These are phyloP conservation scores for Neobulgaria alba DNA, from an alignment of 2,329 filamentous ascomycete genomes.

Conservation along the genomic window DNA sequence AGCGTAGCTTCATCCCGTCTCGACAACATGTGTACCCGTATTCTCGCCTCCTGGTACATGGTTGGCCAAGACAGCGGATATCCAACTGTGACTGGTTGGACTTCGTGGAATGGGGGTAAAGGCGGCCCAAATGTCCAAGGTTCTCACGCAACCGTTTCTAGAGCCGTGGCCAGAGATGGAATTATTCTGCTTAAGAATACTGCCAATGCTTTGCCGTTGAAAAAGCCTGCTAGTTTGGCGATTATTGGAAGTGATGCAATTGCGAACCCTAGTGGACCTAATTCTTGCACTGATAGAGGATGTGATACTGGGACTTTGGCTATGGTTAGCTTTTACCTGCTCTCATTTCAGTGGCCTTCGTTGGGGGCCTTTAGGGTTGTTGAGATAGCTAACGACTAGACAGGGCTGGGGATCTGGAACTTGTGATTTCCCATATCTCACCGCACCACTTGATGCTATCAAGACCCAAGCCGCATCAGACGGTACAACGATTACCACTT, in stretches of 20 bases:
- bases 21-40: constrained; percentile 58
- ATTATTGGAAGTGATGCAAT: constrained; percentile 56
- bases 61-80: constrained; percentile 39
- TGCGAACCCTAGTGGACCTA: constrained; percentile 52
- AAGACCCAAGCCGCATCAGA: constrained; percentile 45
- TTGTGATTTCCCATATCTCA: constrained; percentile 44
- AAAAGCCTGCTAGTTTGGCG: constrained; percentile 43
- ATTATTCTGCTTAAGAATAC: constrained; percentile 63
- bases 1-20: constrained; percentile 50
- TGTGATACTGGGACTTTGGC: constrained; percentile 55
- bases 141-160: constrained; percentile 54
- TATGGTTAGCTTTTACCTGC: constrained; percentile 46
- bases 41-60: constrained; percentile 55
- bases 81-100: constrained; percentile 45
- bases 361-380: neutral
- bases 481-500: constrained; percentile 44
- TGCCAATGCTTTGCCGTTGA: constrained; percentile 46
- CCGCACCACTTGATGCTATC: constrained; percentile 58
- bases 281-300: constrained; percentile 51
- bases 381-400: constrained; percentile 1
- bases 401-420: constrained; percentile 48
- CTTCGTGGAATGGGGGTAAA: constrained; percentile 26
- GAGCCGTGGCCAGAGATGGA: constrained; percentile 44
- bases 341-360: neutral
- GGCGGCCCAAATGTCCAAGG: constrained; percentile 41